Base-by-base conservation (phyloP, 768 basidiomycete species). In the Xanthoconium stramineum region DNA sequence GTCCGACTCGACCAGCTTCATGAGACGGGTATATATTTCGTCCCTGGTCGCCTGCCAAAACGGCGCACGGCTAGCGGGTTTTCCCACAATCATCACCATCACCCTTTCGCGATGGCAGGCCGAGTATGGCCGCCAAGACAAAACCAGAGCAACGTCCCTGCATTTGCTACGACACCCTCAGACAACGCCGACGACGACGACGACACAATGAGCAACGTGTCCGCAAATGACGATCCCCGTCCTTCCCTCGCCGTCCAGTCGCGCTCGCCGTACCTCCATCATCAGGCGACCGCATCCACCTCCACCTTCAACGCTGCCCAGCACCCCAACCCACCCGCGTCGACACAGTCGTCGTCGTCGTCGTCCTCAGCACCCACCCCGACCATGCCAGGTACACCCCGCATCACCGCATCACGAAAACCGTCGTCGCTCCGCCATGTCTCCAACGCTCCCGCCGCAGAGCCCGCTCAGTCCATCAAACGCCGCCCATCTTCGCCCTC, bases 191-290 rank as follows among this genome's bases (percentile, higher is more conserved):
- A 70, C 66, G 62, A 62, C 61, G 62, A 62, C 61, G 10, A 35
- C 24, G 66, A 65, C 35, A 54, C 63, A 28, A 66, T 70, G 65
- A 66, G 58, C 57, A 58, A 32, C 42, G n/a, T 49, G 1, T 61
- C 65, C 35, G 8, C 36, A 5, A 56, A 42, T 43, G 61, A 68
- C 39, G 60, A 60, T 24, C 24, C 24, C 38, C 59, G 44, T 58
- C 60, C 35, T 58, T 61, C 32, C 0, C 61, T 53, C 19, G n/a
- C 56, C 1, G 38, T 37, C n/a, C 59, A 61, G 49, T 57, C 69
- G 14, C 68, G 66, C 47, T 76, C 76, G 0, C 76, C 76, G 7
- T 78, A 78, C 61, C 60, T 72, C 55, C 72, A 77, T 46, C 67
- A 65, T 49, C 69, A 69, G 35, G 69, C 71, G 9, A 65, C 71